A percentile compares a stretch with the other conserved stretches of the same genome.
These are phyloP conservation scores for Paramecium octaurelia DNA, from an alignment of 73 alveolate genomes.

Conservation along the genomic window DNA sequence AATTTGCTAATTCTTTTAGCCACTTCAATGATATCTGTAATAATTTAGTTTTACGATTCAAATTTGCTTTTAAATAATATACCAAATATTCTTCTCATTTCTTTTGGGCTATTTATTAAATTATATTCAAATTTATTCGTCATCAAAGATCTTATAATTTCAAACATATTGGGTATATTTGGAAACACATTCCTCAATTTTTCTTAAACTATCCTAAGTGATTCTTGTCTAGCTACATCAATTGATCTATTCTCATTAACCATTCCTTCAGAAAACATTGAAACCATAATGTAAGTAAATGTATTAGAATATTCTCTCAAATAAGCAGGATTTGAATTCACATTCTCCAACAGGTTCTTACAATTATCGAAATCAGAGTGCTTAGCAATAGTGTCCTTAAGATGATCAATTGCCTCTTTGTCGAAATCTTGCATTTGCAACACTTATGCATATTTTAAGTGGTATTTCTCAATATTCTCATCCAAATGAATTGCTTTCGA, in stretches of 20 bases:
- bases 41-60: neutral
- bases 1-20: neutral
- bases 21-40: neutral
- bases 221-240: neutral
- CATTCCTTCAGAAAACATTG: neutral
- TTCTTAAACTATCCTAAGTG: neutral
- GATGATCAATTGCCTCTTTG: neutral
- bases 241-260: neutral
- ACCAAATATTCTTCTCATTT: neutral
- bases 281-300: neutral
- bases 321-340: neutral
- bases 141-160: neutral
- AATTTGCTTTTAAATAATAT: neutral
- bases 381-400: neutral
- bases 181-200: neutral
- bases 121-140: neutral
- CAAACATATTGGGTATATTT: neutral
- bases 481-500: neutral
- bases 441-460: neutral
- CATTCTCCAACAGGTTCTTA: neutral
- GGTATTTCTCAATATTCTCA: neutral
- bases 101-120: neutral
- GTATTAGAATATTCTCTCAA: neutral
- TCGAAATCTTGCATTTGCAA: neutral
- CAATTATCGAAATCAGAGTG: neutral